Conservation (phyloP, 768 basidiomycete species). For the Cyclocybe aegerita region DNA sequence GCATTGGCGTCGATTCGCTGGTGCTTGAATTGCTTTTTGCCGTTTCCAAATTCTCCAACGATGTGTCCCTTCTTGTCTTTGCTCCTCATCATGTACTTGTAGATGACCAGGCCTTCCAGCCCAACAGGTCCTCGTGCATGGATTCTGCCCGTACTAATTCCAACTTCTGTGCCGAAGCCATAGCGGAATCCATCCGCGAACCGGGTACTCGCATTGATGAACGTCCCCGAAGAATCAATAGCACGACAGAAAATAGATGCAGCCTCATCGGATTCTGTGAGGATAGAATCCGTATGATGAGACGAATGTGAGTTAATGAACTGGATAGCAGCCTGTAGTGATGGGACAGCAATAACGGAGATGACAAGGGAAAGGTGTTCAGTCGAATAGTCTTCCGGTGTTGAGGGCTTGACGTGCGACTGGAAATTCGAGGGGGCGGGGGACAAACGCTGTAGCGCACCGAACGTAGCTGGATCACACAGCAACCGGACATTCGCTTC, state of each 20-base stretch:
- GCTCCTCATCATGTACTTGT: slow-evolving; percentile 93
- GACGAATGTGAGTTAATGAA: slow-evolving; percentile 94
- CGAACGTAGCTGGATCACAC: slow-evolving; percentile 70
- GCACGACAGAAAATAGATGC: slow-evolving; percentile 79
- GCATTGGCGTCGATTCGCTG: slow-evolving; percentile 37
- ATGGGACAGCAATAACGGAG: slow-evolving; percentile 75
- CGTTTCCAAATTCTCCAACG: slow-evolving; percentile 82
- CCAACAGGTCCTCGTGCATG: slow-evolving; percentile 97
- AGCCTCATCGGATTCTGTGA: slow-evolving; percentile 73
- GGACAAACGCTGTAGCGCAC: slow-evolving; percentile 43
- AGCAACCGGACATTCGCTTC: slow-evolving; percentile 69
- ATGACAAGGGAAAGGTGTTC: slow-evolving; percentile 88
- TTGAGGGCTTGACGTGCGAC: slow-evolving; percentile 51
- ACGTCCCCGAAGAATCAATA: slow-evolving; percentile 91
- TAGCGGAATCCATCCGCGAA: slow-evolving; percentile 97
- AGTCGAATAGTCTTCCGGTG: slow-evolving; percentile 69
- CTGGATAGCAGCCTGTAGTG: slow-evolving; percentile 70
- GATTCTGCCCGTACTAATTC: slow-evolving; percentile 94
- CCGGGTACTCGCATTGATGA: slow-evolving; percentile 91
- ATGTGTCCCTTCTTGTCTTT: slow-evolving; percentile 72
- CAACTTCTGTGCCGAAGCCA: slow-evolving; percentile 97
- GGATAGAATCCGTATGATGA: slow-evolving; percentile 92
- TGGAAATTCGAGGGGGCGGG: slow-evolving; percentile 37
- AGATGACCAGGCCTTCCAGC: slow-evolving; percentile 88
- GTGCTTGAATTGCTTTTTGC: slow-evolving; percentile 78